Conservation (phyloP, 768 basidiomycete genomes). For the Suillus hirtellus region DNA sequence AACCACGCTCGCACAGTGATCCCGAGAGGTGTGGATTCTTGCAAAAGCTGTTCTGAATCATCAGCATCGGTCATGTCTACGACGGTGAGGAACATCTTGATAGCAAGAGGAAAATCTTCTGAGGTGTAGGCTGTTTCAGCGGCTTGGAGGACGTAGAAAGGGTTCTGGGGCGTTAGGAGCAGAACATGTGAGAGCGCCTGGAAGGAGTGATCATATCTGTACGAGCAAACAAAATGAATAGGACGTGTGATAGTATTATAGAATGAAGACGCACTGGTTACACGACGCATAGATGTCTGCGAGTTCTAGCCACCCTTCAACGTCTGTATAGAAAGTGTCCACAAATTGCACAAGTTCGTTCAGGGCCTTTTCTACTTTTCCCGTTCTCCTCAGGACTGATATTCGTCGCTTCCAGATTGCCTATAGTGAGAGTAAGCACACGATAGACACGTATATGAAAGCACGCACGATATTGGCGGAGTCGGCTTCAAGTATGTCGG, state of each 20-base stretch:
- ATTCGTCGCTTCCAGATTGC: constrained; percentile 81
- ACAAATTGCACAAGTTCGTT: constrained; percentile 71
- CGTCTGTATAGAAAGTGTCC: constrained; percentile 87
- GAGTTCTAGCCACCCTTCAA: constrained; percentile 87
- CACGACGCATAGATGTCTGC: constrained; percentile 76
- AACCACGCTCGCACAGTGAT: constrained; percentile 72
- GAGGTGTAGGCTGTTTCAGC: constrained; percentile 88
- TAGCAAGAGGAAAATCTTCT: constrained; percentile 64
- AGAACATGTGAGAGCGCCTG: constrained; percentile 81
- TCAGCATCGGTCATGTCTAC: constrained; percentile 72
- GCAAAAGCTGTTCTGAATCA: constrained; percentile 46
- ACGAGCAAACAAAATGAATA: constrained; percentile 8
- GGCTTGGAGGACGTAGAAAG: constrained; percentile 78
- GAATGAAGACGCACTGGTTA: constrained; percentile 57
- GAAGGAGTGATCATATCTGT: constrained; percentile 70
- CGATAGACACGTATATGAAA: not conserved
- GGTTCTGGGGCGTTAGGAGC: constrained; percentile 78
- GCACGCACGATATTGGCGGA: constrained; percentile 68
- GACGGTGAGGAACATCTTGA: constrained; percentile 77
- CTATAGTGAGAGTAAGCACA: constrained; percentile 34
- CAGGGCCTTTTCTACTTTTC: constrained; percentile 65
- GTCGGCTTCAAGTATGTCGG: constrained; percentile 58
- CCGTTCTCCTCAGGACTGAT: constrained; percentile 63
- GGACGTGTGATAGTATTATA: not conserved
- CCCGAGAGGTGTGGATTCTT: constrained; percentile 48